Conservation (phyloP, 1,284 basidiomycete species). For the Chalciporus sp. region DNA sequence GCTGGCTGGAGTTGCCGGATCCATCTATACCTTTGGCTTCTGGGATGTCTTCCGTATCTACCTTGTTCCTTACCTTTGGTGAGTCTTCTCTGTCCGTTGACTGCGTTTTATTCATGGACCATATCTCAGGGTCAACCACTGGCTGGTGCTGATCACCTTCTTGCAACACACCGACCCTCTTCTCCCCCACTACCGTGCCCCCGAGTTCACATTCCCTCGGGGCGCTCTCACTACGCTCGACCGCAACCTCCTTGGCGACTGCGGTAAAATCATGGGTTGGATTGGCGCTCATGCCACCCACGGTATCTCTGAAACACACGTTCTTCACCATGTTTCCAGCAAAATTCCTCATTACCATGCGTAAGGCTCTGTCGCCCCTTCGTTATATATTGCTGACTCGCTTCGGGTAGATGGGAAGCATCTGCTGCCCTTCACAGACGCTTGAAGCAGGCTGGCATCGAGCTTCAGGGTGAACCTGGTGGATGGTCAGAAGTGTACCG, state of each 20-base stretch:
- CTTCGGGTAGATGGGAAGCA: constrained; percentile 78
- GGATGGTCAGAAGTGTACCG: constrained; percentile 82
- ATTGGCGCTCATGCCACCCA: constrained; percentile 79
- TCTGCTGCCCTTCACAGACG: constrained; percentile 84
- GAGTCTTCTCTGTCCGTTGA: constrained; percentile 15
- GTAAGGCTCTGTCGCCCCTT: constrained; percentile 36
- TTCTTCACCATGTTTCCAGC: constrained; percentile 87
- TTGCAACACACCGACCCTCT: constrained; percentile 97
- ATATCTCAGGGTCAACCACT: constrained; percentile 70
- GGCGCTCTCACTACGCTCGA: constrained; percentile 95
- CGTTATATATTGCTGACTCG: not conserved
- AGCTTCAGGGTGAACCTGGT: constrained; percentile 64
- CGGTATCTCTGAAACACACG: constrained; percentile 93
- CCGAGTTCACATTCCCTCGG: constrained; percentile 92
- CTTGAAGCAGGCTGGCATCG: constrained; percentile 64
- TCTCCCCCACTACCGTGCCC: constrained; percentile 91
- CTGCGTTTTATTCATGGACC: constrained; percentile 1
- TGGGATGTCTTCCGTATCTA: constrained; percentile 81
- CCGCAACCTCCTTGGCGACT: constrained; percentile 83
- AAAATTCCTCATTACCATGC: constrained; percentile 94
- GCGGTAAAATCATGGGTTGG: constrained; percentile 74
- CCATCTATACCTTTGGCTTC: constrained; percentile 72
- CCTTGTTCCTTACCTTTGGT: constrained; percentile 90
- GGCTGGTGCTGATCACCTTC: constrained; percentile 92
- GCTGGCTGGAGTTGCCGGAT: constrained; percentile 61